Conservation (phyloP, 805 yeast species). For the Wickerhamiella parazyma region DNA sequence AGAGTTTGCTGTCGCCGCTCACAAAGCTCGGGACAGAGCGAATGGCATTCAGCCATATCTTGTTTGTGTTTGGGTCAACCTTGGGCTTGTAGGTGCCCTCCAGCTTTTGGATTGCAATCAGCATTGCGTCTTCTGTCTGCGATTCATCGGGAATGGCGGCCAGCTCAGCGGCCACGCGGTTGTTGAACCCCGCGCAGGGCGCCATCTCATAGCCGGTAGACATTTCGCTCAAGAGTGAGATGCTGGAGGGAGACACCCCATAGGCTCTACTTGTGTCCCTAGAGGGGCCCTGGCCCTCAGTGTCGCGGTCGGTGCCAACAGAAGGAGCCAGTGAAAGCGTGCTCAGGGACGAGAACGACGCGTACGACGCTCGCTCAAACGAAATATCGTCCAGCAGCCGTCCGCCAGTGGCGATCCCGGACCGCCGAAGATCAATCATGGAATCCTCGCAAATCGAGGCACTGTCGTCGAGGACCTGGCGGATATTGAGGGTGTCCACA, state of each 20-base stretch:
- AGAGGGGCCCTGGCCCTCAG: not conserved
- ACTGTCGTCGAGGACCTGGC: slow-evolving; percentile 5
- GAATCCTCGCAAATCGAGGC: slow-evolving; percentile 2
- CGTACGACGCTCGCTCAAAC: slow-evolving; percentile 4
- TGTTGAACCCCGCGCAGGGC: slow-evolving; percentile 32
- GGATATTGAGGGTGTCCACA: slow-evolving; percentile 8
- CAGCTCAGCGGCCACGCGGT: slow-evolving; percentile 55
- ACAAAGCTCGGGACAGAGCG: slow-evolving; percentile 8
- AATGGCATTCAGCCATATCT: slow-evolving; percentile 3
- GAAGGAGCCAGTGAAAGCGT: not conserved
- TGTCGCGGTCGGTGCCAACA: not conserved
- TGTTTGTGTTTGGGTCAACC: not conserved
- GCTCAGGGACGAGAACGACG: slow-evolving; percentile 5
- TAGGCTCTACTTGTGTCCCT: too few relatives aligned
- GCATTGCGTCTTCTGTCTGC: slow-evolving; percentile 50
- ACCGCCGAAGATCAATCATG: slow-evolving; percentile 1
- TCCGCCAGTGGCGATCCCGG: not conserved
- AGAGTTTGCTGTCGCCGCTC: slow-evolving; percentile 9
- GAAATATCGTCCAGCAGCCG: slow-evolving; percentile 2
- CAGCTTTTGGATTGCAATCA: slow-evolving; percentile 58
- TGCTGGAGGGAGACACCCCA: too few relatives aligned
- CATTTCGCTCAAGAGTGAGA: slow-evolving; percentile 20
- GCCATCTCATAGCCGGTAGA: slow-evolving; percentile 20
- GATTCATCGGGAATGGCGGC: slow-evolving; percentile 79
- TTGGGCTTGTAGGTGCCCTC: slow-evolving; percentile 41